phyloP scores from a whole-genome alignment of 1,284 basidiomycete genomes.

The Schizopora paradoxa region DNA sequence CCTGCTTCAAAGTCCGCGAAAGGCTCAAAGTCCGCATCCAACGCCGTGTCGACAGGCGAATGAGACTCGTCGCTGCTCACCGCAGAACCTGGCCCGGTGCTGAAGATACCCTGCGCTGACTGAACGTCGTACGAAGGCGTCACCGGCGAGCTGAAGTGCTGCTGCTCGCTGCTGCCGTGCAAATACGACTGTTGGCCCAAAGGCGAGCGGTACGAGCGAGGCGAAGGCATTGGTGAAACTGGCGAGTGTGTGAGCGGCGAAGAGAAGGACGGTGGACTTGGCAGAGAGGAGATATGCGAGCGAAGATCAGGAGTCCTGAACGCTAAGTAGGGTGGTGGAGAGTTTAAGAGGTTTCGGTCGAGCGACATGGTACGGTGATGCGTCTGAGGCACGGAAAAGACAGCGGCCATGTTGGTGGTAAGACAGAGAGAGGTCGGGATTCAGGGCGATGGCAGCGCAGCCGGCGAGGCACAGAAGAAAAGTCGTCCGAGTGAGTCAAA shows the following conservation, averaged over 20 bases:
- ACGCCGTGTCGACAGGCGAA: conserved; percentile 12
- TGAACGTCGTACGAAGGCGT: conserved; percentile 4
- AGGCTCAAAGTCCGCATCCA: conserved; percentile 16
- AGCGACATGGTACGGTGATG: conserved; percentile 7
- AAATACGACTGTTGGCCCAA: neutral
- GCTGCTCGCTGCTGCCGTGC: neutral
- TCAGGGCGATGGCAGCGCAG: neutral
- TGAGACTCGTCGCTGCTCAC: conserved; percentile 16
- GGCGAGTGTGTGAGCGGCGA: conserved; percentile 16
- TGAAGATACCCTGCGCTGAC: conserved; percentile 3
- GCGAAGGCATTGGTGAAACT: conserved; percentile 9
- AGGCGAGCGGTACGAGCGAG: conserved; percentile 1
- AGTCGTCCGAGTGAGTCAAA: neutral
- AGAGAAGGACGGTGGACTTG: conserved; percentile 7
- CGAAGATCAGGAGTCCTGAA: conserved; percentile 10
- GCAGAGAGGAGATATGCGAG: conserved; percentile 4
- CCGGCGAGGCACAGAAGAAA: neutral
- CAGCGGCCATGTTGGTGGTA: no score
- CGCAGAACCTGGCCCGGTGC: conserved; percentile 6
- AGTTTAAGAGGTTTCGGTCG: conserved; percentile 10
- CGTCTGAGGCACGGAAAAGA: no score
- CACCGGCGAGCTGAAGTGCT: neutral
- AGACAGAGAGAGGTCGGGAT: neutral
- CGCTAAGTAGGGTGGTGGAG: conserved; percentile 11
- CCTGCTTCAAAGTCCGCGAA: conserved; percentile 13